Base-by-base conservation (phyloP, 768 basidiomycete genomes). In the Mrakia frigida region DNA sequence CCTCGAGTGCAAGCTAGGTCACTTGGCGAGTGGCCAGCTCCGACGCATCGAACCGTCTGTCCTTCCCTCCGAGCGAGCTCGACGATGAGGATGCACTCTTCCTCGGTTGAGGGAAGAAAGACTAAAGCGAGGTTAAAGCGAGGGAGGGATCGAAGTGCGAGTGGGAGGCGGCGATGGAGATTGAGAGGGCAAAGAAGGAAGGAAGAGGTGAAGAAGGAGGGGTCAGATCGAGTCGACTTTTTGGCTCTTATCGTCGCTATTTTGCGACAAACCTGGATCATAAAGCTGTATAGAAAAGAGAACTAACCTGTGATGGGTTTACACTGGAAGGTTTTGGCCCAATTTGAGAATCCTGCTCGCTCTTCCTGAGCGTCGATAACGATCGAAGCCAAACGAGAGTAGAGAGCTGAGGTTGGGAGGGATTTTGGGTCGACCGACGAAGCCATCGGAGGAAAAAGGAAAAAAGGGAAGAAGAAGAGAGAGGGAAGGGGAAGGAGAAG, bases 1-100 rank as follows among this genome's bases (percentile, higher is more conserved):
- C 89, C 92, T 71, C 85, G 87, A 0, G 94, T 97, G 84, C 94
- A 98, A 0, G 93, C 92, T 70, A 98, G 86, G 84, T 99, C 96
- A 81, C 90, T 92, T 33, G 96, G 96, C 76, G 91, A 92, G 84
- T 98, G 95, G 2, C 95, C 96, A 23, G 93, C 89, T 18, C 94
- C 97, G 18, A 90, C 91, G 0, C 92, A 91, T 74, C 94, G 89
- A 46, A 98, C 86, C 31, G 87, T 86, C 81, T 87, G 89, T 23
- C 87, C 85, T 81, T 94, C 89, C 60, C 91, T 85, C 25, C 89
- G 86, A 0, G 94, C 94, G 35, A 94, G 88, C 81, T 92, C 92
- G 37, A 98, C 86, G 65, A 95, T 86, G 79, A 89, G 87, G 63
- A 87, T 86, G 81, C 93, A 91, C 46, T 98, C 87, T 77, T 86